Evolutionary conservation across 1,139 yeast genomes (phyloP), one percentile per base, ranked within the genome.

Genomic region (Candida sanyaensis): DNA sequence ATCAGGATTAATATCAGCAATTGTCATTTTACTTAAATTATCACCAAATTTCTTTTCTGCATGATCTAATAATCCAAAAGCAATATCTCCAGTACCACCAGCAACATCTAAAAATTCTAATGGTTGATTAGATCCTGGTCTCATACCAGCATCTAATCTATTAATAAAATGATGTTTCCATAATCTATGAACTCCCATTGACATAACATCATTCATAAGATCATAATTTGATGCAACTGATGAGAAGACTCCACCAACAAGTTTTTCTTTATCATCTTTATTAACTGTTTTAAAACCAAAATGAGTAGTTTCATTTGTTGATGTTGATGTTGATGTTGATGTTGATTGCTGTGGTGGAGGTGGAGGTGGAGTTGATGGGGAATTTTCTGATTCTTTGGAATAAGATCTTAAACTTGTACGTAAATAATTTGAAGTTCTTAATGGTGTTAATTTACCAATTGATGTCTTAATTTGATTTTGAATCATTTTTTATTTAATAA

Each of bases 31-130:
- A 33, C 92, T 83, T 53, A 77, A 74, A 43, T 71, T 77, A 69
- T 93, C 99, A 46, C 88, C 86, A 64, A 83, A 90, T 55, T 84
- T 83, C 43, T 77, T 70, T 55, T 88, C 85, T 9, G 98, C 98
- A 64, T 93, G 96, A 59, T 92, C 97, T 54, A 93, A 74, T 53
- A 95, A 78, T 6, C 99, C 95, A 70, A 91, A 91, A 1, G 99
- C 99, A 68, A 93, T 92, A 64, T 93, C 99, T 42, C 99, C 99
- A 12, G 98, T 91, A 30, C 99, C 99, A 50, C 99, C 99, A 34
- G 99, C 99, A 47, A 95, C 98, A 68, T 93, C 99, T 54, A 93
- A 77, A 61, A 93, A 92, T 53, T 85, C 83, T 62, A 93, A 75
- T 1, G 97, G 97, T 56, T 83, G 80, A 38, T 63, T 63, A 8